phyloP scores from a whole-genome alignment of 805 yeast species.

The Hanseniaspora clermontiae region DNA sequence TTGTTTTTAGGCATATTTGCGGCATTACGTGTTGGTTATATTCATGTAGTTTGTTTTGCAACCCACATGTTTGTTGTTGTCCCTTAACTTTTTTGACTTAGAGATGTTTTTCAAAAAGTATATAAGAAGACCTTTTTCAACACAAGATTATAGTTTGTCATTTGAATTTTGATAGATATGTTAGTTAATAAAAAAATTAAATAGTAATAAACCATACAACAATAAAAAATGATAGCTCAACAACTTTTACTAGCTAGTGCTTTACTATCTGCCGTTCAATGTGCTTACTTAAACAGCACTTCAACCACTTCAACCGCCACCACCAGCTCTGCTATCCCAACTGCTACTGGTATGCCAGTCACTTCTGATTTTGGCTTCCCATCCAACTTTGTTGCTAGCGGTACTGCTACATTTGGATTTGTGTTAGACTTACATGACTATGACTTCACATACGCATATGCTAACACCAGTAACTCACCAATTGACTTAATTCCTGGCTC shows the following conservation, averaged over 20 bases:
- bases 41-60: too few species aligned
- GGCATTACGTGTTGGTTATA: too few species aligned
- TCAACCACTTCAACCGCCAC: not conserved
- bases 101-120: too few species aligned
- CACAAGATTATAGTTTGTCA: too few species aligned
- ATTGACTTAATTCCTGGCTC: not conserved
- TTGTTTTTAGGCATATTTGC: too few species aligned
- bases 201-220: not conserved
- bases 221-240: not conserved
- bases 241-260: conserved; percentile 5
- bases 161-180: too few species aligned
- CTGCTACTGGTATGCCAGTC: conserved; percentile 1
- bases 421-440: not conserved
- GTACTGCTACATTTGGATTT: conserved; percentile 2
- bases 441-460: not conserved
- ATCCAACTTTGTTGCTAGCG: not conserved
- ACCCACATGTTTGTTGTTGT: too few species aligned
- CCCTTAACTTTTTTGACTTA: too few species aligned
- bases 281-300: conserved; percentile 1
- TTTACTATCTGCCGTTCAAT: conserved; percentile 1
- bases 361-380: not conserved
- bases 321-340: not conserved
- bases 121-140: too few species aligned
- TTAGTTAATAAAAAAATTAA: too few species aligned
- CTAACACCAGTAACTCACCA: not conserved